Evolutionary conservation across 345 rosid species (phyloP).

Genomic region (Gossypium thurberi): DNA sequence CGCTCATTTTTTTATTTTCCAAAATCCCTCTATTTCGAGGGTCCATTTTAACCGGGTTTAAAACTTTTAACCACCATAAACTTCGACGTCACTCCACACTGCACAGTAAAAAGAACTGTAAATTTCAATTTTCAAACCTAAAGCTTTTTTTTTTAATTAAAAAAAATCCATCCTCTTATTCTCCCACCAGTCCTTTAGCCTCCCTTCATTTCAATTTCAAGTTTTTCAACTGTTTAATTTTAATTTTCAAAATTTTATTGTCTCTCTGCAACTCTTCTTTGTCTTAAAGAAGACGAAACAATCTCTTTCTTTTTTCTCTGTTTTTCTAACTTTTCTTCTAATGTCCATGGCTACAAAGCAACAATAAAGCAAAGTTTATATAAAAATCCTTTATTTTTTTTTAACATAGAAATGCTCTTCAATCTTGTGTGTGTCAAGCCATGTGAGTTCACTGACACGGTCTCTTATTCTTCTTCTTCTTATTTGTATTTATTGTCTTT

Average conservation of each 20-base stretch:
- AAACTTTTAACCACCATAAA: slow-evolving; percentile 10
- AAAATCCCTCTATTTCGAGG: slow-evolving; percentile 28
- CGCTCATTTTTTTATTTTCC: slow-evolving; percentile 39
- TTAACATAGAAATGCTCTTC: slow-evolving; percentile 27
- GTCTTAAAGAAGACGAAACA: slow-evolving; percentile 72
- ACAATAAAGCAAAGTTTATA: no score
- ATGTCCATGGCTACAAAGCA: slow-evolving; percentile 1
- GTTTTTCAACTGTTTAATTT: background rate
- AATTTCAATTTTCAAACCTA: background rate
- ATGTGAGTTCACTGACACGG: slow-evolving; percentile 84
- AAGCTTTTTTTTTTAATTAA: background rate
- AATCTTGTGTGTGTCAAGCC: slow-evolving; percentile 46
- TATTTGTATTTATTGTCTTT: slow-evolving; percentile 12
- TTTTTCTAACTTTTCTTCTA: slow-evolving; percentile 23
- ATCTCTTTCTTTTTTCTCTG: slow-evolving; percentile 25
- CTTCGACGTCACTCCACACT: slow-evolving; percentile 20
- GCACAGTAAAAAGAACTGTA: background rate
- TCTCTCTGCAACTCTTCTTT: slow-evolving; percentile 39
- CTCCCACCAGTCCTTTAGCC: slow-evolving; percentile 6
- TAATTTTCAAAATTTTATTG: background rate
- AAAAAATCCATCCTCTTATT: slow-evolving; percentile 18
- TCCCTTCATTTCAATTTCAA: slow-evolving; percentile 18
- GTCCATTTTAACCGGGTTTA: background rate
- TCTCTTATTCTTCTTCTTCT: slow-evolving; percentile 27
- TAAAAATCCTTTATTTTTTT: background rate